Evolutionary conservation across 352 stramenopile species (phyloP), one percentile per base, ranked within the genome.

Genomic region (Globisporangium emineosum): DNA sequence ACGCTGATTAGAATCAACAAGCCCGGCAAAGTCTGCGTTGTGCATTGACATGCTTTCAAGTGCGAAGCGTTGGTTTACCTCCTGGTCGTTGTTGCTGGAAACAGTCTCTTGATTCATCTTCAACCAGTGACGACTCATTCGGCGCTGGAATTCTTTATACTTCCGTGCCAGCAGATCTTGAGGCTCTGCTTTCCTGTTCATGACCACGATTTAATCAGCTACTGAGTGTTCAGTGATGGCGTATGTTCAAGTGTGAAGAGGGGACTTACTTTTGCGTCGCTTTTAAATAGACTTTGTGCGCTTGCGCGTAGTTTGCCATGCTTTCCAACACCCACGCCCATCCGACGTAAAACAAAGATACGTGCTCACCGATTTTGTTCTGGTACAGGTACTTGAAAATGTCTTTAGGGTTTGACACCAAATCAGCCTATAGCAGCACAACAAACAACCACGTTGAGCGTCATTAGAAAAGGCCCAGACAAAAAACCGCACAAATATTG

Each of bases 381-480:
- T 88, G 78, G 68, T 94, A 93, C 49, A 96, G 65, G 60, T 90
- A 96, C 65, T 91, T 93, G 71, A 96, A 96, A 64, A 96, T 92
- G 45, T 96, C 87, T 62, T 92, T 91, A 0, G 87, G 87, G 59
- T 96, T 94, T 2, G 82, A 89, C 37, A 93, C 84, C 60, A 93
- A 68, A 59, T 96, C 87, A 47, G 85, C 85, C 87, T 96, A 69
- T n/a, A n/a, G n/a, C n/a, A n/a, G n/a, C n/a, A n/a, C n/a, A n/a
- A n/a, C n/a, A n/a, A 35, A 64, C 23, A 51, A 47, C 27, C 19
- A 53, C 8, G 27, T 12, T 47, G 17, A 45, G 37, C 8, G n/a
- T n/a, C 15, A 6, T 17, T 45, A 13, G 9, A 9, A 23, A 21
- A 21, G 40, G 19, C 9, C 23, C 17, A 21, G 62, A 25, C 9